Base-by-base conservation (phyloP, 164 flowering plant genomes). In the Sedum album region DNA sequence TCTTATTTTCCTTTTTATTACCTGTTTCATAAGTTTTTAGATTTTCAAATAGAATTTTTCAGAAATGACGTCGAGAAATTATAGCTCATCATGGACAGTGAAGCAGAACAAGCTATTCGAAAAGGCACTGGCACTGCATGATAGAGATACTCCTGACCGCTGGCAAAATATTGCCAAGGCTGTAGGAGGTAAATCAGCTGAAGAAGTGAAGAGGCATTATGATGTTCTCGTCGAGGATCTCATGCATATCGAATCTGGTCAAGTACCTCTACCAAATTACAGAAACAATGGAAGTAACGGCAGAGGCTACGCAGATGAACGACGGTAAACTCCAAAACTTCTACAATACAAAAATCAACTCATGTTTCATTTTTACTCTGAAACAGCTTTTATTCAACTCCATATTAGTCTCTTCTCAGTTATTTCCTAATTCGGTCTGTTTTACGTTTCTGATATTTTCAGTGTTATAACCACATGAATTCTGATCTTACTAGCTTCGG, bases 61-160 rank as follows among this genome's bases (percentile, higher is more conserved):
- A 26, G 62, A 57, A 28, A 57, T 57, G 62, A 30, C 33, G 20
- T 57, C 62, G 3, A 57, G 62, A 57, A 57, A 33, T 30, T 57
- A 30, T 57, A 28, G 33, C 62, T 57, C 62, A 57, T 57, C 62
- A 14, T 57, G 62, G 62, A 57, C 62, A 57, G 62, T 30, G 20
- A 57, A 57, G 62, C 62, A 57, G 62, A 57, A 57, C 62, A 57
- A 57, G 31, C 62, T 26, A 28, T 57, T 57, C 28, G 62, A 57
- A 28, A 57, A 57, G 33, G 62, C 62, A 33, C 33, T 57, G 4
- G 62, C 62, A 3, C 31, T 57, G 62, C 62, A 57, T 57, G 62
- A 57, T 57, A 57, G 62, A 57, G 62, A 57, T 28, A 57, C 33
- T 20, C 62, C 62, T 4, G 62, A 57, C 11, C 62, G 62, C 62